These are phyloP conservation scores for Thermomucor indicae-seudaticae DNA, from an alignment of 371 early-diverging fungal genomes.

Conservation along the genomic window DNA sequence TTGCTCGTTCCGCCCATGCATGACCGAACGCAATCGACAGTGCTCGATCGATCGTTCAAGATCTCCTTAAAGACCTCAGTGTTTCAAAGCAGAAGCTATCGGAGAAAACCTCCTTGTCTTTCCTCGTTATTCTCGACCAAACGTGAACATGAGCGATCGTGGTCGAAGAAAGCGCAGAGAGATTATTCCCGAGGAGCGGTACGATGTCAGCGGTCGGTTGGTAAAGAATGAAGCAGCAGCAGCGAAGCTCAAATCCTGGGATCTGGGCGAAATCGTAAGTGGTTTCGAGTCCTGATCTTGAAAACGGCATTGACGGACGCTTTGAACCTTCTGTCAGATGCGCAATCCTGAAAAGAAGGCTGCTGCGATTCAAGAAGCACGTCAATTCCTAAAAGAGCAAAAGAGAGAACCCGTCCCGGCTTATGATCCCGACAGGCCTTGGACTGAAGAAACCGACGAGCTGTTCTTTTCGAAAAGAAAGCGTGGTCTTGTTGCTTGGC, in stretches of 20 bases:
- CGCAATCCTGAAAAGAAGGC: conserved; percentile 17
- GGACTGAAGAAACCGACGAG: conserved; percentile 40
- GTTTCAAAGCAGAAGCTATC: no score
- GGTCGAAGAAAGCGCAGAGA: not conserved
- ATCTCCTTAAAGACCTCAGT: no score
- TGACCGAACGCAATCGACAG: no score
- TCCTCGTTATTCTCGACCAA: not conserved
- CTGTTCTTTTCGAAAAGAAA: conserved; percentile 38
- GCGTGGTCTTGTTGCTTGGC: conserved; percentile 36
- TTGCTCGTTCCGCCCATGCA: no score
- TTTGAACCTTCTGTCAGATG: conserved; percentile 13
- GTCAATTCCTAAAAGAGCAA: conserved; percentile 23
- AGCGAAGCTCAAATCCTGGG: conserved; percentile 30
- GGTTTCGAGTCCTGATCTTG: not conserved
- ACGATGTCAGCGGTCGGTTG: conserved; percentile 34
- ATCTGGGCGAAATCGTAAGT: conserved; percentile 39
- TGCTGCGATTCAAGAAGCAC: conserved; percentile 33
- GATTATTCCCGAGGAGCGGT: conserved; percentile 30
- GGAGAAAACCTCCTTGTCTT: not conserved
- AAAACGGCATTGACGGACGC: not conserved
- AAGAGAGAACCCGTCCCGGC: conserved; percentile 1
- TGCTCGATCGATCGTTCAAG: no score
- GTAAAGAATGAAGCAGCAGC: conserved; percentile 27
- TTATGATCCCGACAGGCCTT: conserved; percentile 10
- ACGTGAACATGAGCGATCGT: not conserved